Percentiles rank a stretch among this genome's conserved stretches.
These are phyloP conservation scores for Pisolithus albus DNA, from an alignment of 768 basidiomycete species.

Conservation along the genomic window DNA sequence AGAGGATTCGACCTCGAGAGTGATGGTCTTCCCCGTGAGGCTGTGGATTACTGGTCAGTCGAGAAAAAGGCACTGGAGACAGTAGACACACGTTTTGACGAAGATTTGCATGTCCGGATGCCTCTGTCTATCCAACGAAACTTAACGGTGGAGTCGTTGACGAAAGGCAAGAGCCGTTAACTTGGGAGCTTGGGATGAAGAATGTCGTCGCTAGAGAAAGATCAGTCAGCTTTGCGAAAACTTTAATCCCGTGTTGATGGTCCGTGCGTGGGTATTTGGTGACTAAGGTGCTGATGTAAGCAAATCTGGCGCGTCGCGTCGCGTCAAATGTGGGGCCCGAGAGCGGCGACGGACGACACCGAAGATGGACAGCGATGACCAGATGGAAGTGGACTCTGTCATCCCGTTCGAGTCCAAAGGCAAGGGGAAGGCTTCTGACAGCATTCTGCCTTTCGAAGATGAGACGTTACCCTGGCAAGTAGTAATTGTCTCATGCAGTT, in stretches of 20 bases:
- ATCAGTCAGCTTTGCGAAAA: constrained; percentile 14
- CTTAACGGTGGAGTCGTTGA: constrained; percentile 90
- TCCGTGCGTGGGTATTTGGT: constrained; percentile 33
- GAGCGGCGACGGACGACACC: neutral
- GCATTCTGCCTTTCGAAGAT: constrained; percentile 35
- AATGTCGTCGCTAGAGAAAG: constrained; percentile 16
- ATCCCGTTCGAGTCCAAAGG: constrained; percentile 42
- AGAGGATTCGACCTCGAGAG: constrained; percentile 95
- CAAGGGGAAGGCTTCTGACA: constrained; percentile 59
- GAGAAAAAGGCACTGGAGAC: neutral
- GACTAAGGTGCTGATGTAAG: constrained; percentile 9
- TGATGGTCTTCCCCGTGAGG: constrained; percentile 99
- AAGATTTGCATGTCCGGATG: constrained; percentile 93
- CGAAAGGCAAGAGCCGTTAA: constrained; percentile 56
- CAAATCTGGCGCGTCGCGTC: constrained; percentile 17
- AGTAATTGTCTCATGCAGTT: neutral
- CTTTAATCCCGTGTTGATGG: constrained; percentile 34
- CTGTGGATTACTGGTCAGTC: constrained; percentile 32
- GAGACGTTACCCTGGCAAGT: constrained; percentile 83
- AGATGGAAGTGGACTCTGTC: constrained; percentile 39
- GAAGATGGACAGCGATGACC: constrained; percentile 52
- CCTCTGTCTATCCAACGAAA: constrained; percentile 84
- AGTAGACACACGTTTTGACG: constrained; percentile 77
- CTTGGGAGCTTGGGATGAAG: constrained; percentile 9
- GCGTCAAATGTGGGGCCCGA: constrained; percentile 5